Conservation (phyloP, 768 basidiomycete species). For the Leccinum boreale region DNA sequence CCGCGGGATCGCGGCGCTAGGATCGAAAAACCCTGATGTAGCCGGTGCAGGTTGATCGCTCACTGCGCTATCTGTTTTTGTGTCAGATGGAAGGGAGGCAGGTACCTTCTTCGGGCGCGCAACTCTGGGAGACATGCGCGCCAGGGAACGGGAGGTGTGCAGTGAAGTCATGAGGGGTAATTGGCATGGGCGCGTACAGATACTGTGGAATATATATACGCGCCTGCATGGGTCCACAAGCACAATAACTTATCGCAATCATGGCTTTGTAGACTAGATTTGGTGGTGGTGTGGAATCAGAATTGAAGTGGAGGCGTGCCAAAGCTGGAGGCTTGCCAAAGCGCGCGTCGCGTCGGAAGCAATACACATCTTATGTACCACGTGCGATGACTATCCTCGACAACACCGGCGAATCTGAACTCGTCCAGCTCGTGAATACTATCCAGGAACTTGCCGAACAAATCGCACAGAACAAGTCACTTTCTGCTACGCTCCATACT, state of each 20-base stretch:
- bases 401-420: conserved; percentile 49
- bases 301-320: not conserved
- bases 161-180: conserved; percentile 7
- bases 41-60: conserved; percentile 28
- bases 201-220: not conserved
- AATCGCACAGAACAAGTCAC: conserved; percentile 70
- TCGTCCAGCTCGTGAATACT: conserved; percentile 59
- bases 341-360: conserved; percentile 1
- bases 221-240: not conserved
- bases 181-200: not conserved
- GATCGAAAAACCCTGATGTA: conserved; percentile 12
- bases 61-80: conserved; percentile 22
- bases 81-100: not conserved
- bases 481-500: conserved; percentile 68
- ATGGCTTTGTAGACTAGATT: not conserved
- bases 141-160: conserved; percentile 11
- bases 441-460: conserved; percentile 83
- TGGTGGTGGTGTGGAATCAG: not conserved
- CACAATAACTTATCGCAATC: not conserved
- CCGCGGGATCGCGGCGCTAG: conserved; percentile 5
- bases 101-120: not conserved
- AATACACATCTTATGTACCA: not conserved
- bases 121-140: not conserved
- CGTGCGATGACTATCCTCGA: conserved; percentile 55
- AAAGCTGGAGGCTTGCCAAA: not conserved